A percentile compares a stretch with the other conserved stretches of the same genome.
Conservation (phyloP, 2,329 filamentous ascomycete species). For the Ceratocystis variospora region DNA sequence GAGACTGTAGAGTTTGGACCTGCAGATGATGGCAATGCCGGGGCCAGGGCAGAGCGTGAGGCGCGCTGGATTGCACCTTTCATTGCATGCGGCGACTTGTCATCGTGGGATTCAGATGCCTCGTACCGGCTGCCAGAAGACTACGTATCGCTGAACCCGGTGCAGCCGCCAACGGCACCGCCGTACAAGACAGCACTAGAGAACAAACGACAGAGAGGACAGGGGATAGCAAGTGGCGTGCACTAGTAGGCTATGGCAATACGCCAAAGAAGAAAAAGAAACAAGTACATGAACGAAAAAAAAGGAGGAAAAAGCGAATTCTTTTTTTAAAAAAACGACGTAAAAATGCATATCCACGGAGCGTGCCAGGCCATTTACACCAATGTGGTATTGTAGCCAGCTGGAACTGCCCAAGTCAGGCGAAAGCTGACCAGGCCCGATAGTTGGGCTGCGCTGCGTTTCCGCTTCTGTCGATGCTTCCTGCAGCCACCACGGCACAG, state of each 20-base stretch:
- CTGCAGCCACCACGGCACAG: no score
- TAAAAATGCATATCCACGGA: neutral
- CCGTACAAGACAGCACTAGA: constrained; percentile 89
- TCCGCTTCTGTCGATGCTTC: no score
- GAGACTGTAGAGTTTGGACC: constrained; percentile 23
- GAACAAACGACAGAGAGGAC: constrained; percentile 54
- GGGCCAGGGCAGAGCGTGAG: constrained; percentile 21
- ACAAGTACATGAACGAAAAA: neutral
- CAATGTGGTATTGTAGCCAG: neutral
- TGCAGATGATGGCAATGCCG: neutral
- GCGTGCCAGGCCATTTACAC: neutral
- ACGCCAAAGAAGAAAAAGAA: constrained; percentile 19
- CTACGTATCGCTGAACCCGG: constrained; percentile 73
- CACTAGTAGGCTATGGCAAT: constrained; percentile 19
- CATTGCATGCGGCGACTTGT: constrained; percentile 91
- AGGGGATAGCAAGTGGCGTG: constrained; percentile 55
- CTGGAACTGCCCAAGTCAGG: neutral
- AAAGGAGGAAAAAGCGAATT: neutral
- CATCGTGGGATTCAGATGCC: constrained; percentile 88
- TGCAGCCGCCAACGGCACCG: constrained; percentile 90
- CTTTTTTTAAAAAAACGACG: neutral
- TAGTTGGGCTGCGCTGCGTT: neutral
- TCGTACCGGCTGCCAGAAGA: constrained; percentile 81
- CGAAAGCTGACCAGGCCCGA: neutral
- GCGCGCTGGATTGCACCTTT: constrained; percentile 83